A percentile compares a stretch with the other conserved stretches of the same genome.
phyloP scores from a whole-genome alignment of 108 stramenopile genomes.

The Nannochloropsis gaditana region DNA sequence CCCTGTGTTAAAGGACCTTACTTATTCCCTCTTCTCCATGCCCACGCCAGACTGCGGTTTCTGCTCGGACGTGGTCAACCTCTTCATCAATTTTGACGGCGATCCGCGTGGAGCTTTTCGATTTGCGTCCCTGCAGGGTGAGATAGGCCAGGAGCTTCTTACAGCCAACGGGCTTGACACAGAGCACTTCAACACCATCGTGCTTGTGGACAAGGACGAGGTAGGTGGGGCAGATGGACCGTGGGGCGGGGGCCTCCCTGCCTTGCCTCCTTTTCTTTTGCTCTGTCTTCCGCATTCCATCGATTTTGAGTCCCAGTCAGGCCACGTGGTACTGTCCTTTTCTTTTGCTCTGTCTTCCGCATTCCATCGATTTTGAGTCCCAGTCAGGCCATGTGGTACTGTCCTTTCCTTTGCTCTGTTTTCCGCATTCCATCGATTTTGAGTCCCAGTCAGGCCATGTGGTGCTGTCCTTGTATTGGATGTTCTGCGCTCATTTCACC shows the following conservation, averaged over 20 bases:
- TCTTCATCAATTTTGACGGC: constrained; percentile 8
- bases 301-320: too few relatives aligned
- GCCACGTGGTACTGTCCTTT: too few relatives aligned
- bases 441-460: too few relatives aligned
- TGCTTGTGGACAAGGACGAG: neutral
- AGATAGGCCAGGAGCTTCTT: neutral
- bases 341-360: too few relatives aligned
- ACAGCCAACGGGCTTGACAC: neutral
- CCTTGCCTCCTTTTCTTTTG: too few relatives aligned
- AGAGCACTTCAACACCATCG: neutral
- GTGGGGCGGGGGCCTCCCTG: too few relatives aligned
- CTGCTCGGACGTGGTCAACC: neutral
- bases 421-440: too few relatives aligned
- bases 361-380: too few relatives aligned
- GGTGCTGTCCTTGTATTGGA: too few relatives aligned
- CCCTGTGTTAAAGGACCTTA: neutral
- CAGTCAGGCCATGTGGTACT: too few relatives aligned
- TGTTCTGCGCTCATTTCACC: neutral
- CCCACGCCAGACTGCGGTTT: neutral
- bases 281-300: too few relatives aligned
- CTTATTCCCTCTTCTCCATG: neutral
- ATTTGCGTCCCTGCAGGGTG: neutral
- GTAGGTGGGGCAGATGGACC: neutral
- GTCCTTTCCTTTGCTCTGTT: too few relatives aligned
- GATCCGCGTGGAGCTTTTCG: constrained; percentile 1